Percentiles rank a stretch among this genome's conserved stretches.
Evolutionary conservation across 495 filamentous ascomycete species (phyloP).

Genomic region (Annulohypoxylon bovei): DNA sequence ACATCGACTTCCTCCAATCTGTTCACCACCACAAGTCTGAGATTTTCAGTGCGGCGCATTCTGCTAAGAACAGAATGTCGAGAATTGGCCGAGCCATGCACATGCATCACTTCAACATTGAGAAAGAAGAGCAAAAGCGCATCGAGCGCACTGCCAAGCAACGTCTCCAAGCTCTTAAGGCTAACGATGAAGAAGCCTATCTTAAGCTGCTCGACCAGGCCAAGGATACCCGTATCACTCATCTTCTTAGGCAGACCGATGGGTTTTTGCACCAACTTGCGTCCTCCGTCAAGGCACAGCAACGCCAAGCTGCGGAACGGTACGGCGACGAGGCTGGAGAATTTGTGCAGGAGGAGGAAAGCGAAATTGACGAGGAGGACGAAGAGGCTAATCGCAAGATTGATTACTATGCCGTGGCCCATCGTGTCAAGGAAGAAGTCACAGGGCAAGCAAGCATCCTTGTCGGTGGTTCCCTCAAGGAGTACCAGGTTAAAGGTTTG

Average conservation of each 20-base stretch:
- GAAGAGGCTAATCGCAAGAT: constrained; percentile 79
- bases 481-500: constrained; percentile 97
- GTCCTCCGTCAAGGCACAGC: constrained; percentile 88
- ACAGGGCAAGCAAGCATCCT: constrained; percentile 82
- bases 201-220: constrained; percentile 95
- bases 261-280: constrained; percentile 96
- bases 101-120: constrained; percentile 89
- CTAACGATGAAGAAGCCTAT: constrained; percentile 99
- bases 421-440: constrained; percentile 92
- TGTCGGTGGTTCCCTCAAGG: constrained; percentile 90
- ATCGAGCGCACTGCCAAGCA: constrained; percentile 97
- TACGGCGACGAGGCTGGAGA: constrained; percentile 75
- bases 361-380: constrained; percentile 70
- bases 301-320: constrained; percentile 79
- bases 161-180: constrained; percentile 97
- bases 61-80: constrained; percentile 69
- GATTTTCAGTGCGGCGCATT: constrained; percentile 50
- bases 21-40: constrained; percentile 69
- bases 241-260: constrained; percentile 94
- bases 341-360: constrained; percentile 66
- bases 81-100: constrained; percentile 91
- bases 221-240: constrained; percentile 98
- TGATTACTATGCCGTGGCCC: constrained; percentile 98
- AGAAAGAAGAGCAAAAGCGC: constrained; percentile 98
- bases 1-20: constrained; percentile 81